Percentiles rank a stretch among this genome's conserved stretches.
These are phyloP conservation scores for Iodosphaeria phyllophila DNA, from an alignment of 2,329 filamentous ascomycete species.

Conservation along the genomic window DNA sequence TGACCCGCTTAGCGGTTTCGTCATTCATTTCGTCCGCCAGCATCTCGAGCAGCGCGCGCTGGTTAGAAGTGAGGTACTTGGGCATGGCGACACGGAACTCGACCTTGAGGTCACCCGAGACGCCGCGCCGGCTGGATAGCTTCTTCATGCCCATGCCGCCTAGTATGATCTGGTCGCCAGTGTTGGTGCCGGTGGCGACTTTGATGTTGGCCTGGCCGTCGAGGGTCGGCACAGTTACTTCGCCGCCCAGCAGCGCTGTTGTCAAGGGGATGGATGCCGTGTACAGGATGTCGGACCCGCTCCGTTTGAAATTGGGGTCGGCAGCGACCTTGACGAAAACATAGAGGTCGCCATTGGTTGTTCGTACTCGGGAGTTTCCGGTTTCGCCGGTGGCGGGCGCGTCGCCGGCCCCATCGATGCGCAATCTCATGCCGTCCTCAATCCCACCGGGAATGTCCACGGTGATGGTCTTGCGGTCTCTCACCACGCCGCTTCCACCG, in stretches of 20 bases:
- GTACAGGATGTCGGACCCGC: constrained; percentile 80
- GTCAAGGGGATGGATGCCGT: constrained; percentile 83
- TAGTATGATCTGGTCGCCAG: constrained; percentile 80
- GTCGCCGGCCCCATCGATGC: constrained; percentile 74
- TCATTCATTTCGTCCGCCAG: constrained; percentile 92
- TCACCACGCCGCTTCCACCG: constrained; percentile 63
- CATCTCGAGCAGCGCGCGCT: constrained; percentile 86
- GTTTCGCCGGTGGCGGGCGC: constrained; percentile 58
- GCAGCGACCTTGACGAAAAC: constrained; percentile 79
- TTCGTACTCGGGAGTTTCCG: constrained; percentile 40
- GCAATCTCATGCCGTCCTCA: constrained; percentile 86
- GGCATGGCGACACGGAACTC: constrained; percentile 94
- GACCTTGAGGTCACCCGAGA: constrained; percentile 68
- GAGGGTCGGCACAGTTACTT: constrained; percentile 75
- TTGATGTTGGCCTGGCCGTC: constrained; percentile 83
- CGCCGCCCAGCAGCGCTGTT: constrained; percentile 79
- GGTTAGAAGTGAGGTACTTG: constrained; percentile 80
- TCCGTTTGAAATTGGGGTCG: constrained; percentile 75
- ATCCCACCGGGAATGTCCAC: constrained; percentile 91
- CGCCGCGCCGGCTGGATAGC: constrained; percentile 46
- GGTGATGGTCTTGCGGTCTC: constrained; percentile 66
- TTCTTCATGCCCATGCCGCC: constrained; percentile 89
- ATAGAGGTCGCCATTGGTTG: constrained; percentile 73
- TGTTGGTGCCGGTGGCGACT: constrained; percentile 77
- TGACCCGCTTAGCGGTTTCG: constrained; percentile 76